Conservation (phyloP, 2,329 filamentous ascomycete genomes). For the Microdochium nivale region DNA sequence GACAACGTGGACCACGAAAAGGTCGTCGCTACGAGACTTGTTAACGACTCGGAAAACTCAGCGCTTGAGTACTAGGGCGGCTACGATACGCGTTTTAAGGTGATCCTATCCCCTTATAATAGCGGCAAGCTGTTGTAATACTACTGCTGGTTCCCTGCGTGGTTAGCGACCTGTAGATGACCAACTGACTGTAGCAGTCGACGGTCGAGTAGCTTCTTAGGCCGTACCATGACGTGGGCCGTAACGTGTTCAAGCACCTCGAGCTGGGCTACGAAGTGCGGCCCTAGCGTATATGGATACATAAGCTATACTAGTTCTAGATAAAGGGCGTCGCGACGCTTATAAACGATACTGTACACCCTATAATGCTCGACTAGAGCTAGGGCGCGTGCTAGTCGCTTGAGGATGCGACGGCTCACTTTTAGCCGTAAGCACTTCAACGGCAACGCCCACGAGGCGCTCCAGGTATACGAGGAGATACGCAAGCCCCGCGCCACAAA, state of each 20-base stretch:
- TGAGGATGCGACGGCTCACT: constrained; percentile 56
- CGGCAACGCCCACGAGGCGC: constrained; percentile 36
- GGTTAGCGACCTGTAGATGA: constrained; percentile 49
- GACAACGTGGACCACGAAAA: constrained; percentile 54
- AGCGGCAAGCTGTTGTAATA: constrained; percentile 56
- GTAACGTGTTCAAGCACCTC: constrained; percentile 48
- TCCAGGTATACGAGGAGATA: constrained; percentile 42
- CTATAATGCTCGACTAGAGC: constrained; percentile 62
- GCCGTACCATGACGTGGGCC: constrained; percentile 52
- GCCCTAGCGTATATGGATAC: constrained; percentile 58
- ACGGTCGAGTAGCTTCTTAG: constrained; percentile 48
- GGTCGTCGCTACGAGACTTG: constrained; percentile 49
- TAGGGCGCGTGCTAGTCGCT: constrained; percentile 64
- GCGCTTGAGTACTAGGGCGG: constrained; percentile 67
- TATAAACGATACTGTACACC: constrained; percentile 59
- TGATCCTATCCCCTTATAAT: constrained; percentile 62
- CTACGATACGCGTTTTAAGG: constrained; percentile 56
- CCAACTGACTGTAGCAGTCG: constrained; percentile 44
- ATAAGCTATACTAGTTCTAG: constrained; percentile 19
- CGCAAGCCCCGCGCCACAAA: constrained; percentile 44
- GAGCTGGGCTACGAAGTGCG: constrained; percentile 53
- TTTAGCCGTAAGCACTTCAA: constrained; percentile 32
- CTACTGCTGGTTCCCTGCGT: constrained; percentile 60
- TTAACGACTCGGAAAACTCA: constrained; percentile 51
- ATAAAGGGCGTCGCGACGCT: constrained; percentile 29